phyloP scores from a whole-genome alignment of 768 basidiomycete species.

The Kwoniella botswanensis region DNA sequence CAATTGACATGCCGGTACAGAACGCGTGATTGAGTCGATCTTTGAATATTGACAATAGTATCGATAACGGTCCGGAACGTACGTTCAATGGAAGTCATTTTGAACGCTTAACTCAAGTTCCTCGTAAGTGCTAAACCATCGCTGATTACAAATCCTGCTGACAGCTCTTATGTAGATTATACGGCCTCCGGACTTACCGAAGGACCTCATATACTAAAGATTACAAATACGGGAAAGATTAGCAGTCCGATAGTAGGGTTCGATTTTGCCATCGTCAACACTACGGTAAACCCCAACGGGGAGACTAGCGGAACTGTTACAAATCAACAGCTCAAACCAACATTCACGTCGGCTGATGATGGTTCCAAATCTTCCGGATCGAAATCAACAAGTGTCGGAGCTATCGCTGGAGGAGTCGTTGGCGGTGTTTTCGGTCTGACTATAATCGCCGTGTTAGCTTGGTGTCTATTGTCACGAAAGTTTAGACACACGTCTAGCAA shows the following conservation, averaged over 20 bases:
- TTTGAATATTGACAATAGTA: not conserved
- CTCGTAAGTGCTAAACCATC: conserved; percentile 20
- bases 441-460: conserved; percentile 32
- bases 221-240: conserved; percentile 24
- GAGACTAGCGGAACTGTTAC: not conserved
- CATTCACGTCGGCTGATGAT: not conserved
- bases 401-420: conserved; percentile 47
- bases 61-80: conserved; percentile 8
- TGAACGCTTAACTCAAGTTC: not conserved
- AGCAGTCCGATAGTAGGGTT: conserved; percentile 13
- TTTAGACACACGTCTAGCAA: not conserved
- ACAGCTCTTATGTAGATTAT: conserved; percentile 12
- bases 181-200: conserved; percentile 19
- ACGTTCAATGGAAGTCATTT: conserved; percentile 25
- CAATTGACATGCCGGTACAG: too few species aligned
- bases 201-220: conserved; percentile 21
- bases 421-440: conserved; percentile 43
- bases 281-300: conserved; percentile 9
- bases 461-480: conserved; percentile 15
- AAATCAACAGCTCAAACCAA: not conserved
- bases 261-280: conserved; percentile 28
- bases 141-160: not conserved
- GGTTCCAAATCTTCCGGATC: not conserved
- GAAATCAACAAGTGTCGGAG: conserved; percentile 19
- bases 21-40: not conserved